These are phyloP conservation scores for Cladophialophora exuberans DNA, from an alignment of 2,329 filamentous ascomycete genomes.

Conservation along the genomic window DNA sequence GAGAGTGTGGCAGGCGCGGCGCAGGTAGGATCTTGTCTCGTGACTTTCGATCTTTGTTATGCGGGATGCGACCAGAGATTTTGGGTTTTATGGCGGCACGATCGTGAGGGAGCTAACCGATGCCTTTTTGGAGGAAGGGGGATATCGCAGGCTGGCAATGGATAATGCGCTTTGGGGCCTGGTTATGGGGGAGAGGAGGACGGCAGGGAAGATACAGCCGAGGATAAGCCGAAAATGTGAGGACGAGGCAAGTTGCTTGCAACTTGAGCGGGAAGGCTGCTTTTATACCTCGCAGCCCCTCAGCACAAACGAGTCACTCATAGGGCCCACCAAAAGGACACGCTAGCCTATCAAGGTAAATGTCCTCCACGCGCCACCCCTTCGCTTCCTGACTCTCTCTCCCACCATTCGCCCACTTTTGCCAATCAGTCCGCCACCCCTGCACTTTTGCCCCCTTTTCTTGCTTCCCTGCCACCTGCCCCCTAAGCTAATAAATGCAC, in stretches of 20 bases:
- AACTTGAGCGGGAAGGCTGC: constrained; percentile 22
- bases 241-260: constrained; percentile 22
- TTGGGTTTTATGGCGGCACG: constrained; percentile 21
- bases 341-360: constrained; percentile 13
- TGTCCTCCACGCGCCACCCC: constrained; percentile 1
- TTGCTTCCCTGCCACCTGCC: not conserved
- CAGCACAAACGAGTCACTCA: constrained; percentile 1
- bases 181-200: constrained; percentile 19
- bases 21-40: constrained; percentile 15
- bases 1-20: constrained; percentile 25
- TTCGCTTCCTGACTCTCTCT: not conserved
- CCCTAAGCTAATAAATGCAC: constrained; percentile 17
- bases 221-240: constrained; percentile 26
- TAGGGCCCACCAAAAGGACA: constrained; percentile 15
- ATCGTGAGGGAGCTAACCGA: constrained; percentile 20
- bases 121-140: constrained; percentile 3
- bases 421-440: constrained; percentile 2
- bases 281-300: constrained; percentile 23
- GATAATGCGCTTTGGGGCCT: constrained; percentile 22
- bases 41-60: constrained; percentile 12
- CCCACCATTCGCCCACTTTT: no score
- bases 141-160: constrained; percentile 21
- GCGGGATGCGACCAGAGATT: constrained; percentile 23
- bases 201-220: constrained; percentile 13
- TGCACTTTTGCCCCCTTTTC: constrained; percentile 21